Conservation (phyloP, 2,329 filamentous ascomycete genomes). For the Fusarium burgessii region DNA sequence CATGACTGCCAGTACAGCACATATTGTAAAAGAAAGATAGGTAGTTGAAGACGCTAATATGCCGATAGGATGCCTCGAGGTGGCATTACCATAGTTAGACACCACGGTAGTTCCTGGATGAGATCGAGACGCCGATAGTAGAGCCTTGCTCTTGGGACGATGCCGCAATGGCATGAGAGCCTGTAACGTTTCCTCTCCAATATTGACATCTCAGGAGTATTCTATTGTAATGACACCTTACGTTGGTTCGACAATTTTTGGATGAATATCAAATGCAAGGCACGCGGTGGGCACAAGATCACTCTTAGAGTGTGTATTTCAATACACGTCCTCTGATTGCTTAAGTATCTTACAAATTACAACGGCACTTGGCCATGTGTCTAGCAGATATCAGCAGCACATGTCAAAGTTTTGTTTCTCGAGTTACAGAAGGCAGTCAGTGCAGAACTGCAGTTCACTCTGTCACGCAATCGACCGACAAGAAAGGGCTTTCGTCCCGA, state of each 20-base stretch:
- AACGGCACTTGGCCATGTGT: not conserved
- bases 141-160: conserved; percentile 2
- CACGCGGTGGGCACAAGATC: not conserved
- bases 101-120: conserved; percentile 10
- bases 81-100: conserved; percentile 3
- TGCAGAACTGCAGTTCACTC: not conserved
- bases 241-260: not conserved
- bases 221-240: not conserved
- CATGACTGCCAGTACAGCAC: not conserved
- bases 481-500: conserved; percentile 12
- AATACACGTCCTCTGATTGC: not conserved
- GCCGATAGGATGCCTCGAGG: not conserved
- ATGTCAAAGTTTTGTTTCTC: conserved; percentile 8
- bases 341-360: not conserved
- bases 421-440: not conserved
- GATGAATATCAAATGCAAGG: not conserved
- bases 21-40: not conserved
- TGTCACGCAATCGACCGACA: conserved; percentile 12
- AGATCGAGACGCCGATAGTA: conserved; percentile 2
- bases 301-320: not conserved
- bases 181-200: conserved; percentile 14
- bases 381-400: conserved; percentile 10
- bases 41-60: not conserved
- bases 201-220: conserved; percentile 1
- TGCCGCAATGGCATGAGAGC: conserved; percentile 12